phyloP scores from a whole-genome alignment of 805 yeast species.

The Myxozyma mucilagina region DNA sequence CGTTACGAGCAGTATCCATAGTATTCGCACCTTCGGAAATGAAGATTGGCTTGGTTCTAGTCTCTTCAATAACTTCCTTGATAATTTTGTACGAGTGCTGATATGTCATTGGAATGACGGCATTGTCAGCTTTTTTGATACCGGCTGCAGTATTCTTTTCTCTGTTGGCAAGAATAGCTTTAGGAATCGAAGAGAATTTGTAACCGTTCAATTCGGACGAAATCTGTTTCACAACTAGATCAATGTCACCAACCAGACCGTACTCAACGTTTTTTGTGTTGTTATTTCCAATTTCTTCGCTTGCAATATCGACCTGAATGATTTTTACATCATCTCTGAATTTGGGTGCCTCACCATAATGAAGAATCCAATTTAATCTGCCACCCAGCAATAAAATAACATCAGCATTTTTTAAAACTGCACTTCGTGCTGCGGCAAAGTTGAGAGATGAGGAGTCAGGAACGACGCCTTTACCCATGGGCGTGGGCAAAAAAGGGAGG shows the following conservation, averaged over 20 bases:
- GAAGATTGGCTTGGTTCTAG: slow-evolving; percentile 43
- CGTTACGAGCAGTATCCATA: slow-evolving; percentile 67
- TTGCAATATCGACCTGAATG: slow-evolving; percentile 57
- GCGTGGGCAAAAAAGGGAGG: slow-evolving; percentile 67
- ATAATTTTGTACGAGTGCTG: slow-evolving; percentile 55
- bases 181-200: slow-evolving; percentile 41
- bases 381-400: slow-evolving; percentile 64
- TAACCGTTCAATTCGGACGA: slow-evolving; percentile 38
- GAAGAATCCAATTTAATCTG: slow-evolving; percentile 71
- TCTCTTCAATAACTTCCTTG: slow-evolving; percentile 43
- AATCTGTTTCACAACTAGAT: slow-evolving; percentile 46
- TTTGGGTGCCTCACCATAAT: slow-evolving; percentile 61
- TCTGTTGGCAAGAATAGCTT: slow-evolving; percentile 33
- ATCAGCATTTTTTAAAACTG: slow-evolving; percentile 58
- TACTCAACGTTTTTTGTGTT: slow-evolving; percentile 44
- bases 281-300: slow-evolving; percentile 54
- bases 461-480: slow-evolving; percentile 76
- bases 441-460: slow-evolving; percentile 51
- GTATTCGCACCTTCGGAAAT: slow-evolving; percentile 77
- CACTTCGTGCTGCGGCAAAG: slow-evolving; percentile 63
- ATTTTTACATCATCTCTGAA: slow-evolving; percentile 50
- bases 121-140: slow-evolving; percentile 39
- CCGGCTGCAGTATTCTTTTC: slow-evolving; percentile 42
- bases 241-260: slow-evolving; percentile 60
- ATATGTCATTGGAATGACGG: slow-evolving; percentile 46